These are phyloP conservation scores for Kingdonia uniflora DNA, from an alignment of 164 flowering plant genomes.

Conservation along the genomic window DNA sequence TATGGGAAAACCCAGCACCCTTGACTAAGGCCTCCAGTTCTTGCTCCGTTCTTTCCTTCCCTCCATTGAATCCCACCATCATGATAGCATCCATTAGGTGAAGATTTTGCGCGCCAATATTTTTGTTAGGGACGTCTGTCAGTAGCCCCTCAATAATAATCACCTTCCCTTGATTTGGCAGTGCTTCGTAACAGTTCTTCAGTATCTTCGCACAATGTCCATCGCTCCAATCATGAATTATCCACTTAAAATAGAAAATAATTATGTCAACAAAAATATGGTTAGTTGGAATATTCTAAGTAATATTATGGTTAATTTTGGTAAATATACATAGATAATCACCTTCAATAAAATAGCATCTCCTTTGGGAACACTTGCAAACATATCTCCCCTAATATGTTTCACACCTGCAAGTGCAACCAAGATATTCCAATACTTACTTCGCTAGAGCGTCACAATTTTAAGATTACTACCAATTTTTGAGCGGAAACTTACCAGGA, in stretches of 20 bases:
- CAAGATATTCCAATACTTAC: background rate
- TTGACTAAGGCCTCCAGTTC: background rate
- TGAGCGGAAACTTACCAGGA: slow-evolving; percentile 8
- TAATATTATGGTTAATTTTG: too few species aligned
- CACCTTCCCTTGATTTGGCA: too few species aligned
- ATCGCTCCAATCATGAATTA: slow-evolving; percentile 1
- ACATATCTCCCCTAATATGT: too few species aligned
- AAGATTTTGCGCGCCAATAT: background rate
- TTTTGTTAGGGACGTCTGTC: background rate
- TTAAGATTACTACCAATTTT: background rate
- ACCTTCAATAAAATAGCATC: slow-evolving; percentile 33
- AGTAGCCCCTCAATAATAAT: background rate
- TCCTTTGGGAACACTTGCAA: slow-evolving; percentile 19
- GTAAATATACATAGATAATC: too few species aligned
- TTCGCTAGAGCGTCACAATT: too few species aligned
- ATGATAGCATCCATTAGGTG: background rate
- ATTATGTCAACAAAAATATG: background rate
- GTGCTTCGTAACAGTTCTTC: background rate
- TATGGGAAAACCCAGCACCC: background rate
- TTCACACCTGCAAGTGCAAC: slow-evolving; percentile 7
- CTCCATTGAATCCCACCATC: background rate
- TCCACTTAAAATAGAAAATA: background rate
- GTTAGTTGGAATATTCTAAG: too few species aligned
- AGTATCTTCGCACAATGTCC: background rate
- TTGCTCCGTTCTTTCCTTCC: background rate